Evolutionary conservation across 306 rosid species (phyloP), one percentile per base, ranked within the genome.

Genomic region (Ceratonia siliqua): DNA sequence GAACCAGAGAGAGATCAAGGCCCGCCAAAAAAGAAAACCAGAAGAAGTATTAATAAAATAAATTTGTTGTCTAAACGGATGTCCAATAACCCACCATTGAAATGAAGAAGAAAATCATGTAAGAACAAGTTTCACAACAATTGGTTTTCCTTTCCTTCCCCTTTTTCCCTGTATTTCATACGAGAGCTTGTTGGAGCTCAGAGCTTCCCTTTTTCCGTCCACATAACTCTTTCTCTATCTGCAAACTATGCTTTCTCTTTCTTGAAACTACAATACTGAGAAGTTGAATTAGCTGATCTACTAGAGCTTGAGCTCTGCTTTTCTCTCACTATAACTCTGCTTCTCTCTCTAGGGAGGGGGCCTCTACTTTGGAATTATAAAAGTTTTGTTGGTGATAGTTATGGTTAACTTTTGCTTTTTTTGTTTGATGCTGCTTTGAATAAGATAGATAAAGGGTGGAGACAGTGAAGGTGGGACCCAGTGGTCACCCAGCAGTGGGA

Each of bases 51-150:
- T n/a, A n/a, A n/a, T n/a, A n/a, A n/a, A n/a, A n/a, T n/a, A n/a
- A n/a, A n/a, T n/a, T n/a, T n/a, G n/a, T n/a, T n/a, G n/a, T n/a
- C n/a, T n/a, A n/a, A n/a, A n/a, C n/a, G 53, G 52, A 63, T 33
- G 41, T 45, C 57, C 17, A 81, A 68, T 25, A 76, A 88, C 89
- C 81, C 72, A 83, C 89, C 75, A 71, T 78, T 73, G 38, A 59
- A 76, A 82, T 17, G 79, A 64, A 68, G 80, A 57, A 70, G 17
- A 54, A 30, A 73, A 79, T 39, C 59, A 24, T 21, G 76, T 20
- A 49, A 27, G 46, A 3, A 56, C 8, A 49, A 53, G 24, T 56
- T 66, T 45, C 56, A 43, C 25, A 65, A 25, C 41, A 45, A 43
- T 52, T 13, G 57, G 28, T 21, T 9, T 52, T 50, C 78, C n/a